Evolutionary conservation across 1,284 basidiomycete species (phyloP).

Genomic region (Neonothopanus nambi): DNA sequence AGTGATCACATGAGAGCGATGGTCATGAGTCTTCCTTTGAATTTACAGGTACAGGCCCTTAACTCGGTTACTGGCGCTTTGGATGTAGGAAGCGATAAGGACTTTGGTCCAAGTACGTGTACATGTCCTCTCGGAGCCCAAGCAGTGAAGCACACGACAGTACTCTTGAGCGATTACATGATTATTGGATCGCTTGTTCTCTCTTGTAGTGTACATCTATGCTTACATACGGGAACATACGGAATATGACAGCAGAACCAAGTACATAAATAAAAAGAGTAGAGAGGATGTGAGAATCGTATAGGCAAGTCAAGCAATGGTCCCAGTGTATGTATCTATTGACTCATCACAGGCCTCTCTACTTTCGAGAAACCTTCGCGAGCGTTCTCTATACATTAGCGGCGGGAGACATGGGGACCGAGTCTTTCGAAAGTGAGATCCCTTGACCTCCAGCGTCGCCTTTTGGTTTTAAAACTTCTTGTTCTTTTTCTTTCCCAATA

Average conservation of each 20-base stretch:
- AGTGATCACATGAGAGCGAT: too few relatives aligned
- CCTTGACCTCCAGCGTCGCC: conserved; percentile 10
- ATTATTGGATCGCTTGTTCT: neutral
- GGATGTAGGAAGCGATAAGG: too few relatives aligned
- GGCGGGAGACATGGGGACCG: conserved; percentile 7
- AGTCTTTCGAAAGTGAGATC: neutral
- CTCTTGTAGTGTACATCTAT: neutral
- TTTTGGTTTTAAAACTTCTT: conserved; percentile 11
- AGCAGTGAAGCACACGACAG: too few relatives aligned
- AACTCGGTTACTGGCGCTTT: too few relatives aligned
- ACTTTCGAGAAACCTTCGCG: neutral
- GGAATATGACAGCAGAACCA: neutral
- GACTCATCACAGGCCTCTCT: neutral
- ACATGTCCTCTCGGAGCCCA: too few relatives aligned
- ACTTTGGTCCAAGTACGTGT: too few relatives aligned
- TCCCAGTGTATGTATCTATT: neutral
- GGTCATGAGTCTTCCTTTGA: too few relatives aligned
- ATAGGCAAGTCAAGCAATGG: neutral
- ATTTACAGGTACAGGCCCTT: too few relatives aligned
- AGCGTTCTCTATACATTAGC: neutral
- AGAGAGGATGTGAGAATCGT: neutral
- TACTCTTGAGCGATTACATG: too few relatives aligned
- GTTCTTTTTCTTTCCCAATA: conserved; percentile 34
- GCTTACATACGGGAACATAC: neutral
- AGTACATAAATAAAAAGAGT: neutral